Percentiles rank a stretch among this genome's conserved stretches.
phyloP scores from a whole-genome alignment of 352 stramenopile species.

The Phytophthora meadii region DNA sequence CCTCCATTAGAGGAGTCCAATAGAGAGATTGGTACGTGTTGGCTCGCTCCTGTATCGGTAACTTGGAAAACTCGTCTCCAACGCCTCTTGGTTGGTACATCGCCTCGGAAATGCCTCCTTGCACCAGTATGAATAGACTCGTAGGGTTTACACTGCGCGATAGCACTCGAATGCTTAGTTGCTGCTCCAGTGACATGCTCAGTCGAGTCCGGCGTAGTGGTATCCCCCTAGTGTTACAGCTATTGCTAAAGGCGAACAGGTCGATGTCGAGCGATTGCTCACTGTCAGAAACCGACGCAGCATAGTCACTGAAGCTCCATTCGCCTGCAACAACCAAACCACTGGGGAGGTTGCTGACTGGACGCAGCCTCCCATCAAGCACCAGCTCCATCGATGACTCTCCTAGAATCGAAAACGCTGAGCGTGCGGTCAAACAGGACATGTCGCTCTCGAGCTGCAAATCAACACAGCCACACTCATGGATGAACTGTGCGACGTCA shows the following conservation, averaged over 20 bases:
- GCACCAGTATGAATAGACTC: neutral
- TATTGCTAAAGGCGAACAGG: neutral
- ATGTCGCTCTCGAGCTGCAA: slow-evolving; percentile 7
- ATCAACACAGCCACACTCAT: slow-evolving; percentile 21
- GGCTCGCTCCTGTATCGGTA: neutral
- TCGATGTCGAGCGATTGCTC: slow-evolving; percentile 3
- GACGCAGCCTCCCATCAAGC: slow-evolving; percentile 1
- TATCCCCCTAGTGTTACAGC: neutral
- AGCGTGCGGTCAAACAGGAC: slow-evolving; percentile 13
- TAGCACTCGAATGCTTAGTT: neutral
- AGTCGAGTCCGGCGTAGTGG: neutral
- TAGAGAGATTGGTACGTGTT: neutral
- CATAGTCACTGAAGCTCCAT: slow-evolving; percentile 6
- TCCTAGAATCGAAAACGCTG: slow-evolving; percentile 5
- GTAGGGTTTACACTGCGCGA: neutral
- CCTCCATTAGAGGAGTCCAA: neutral
- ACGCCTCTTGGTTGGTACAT: neutral
- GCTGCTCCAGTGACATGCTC: neutral
- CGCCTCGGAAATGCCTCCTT: neutral
- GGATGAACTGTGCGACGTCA: slow-evolving; percentile 2
- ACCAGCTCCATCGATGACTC: slow-evolving; percentile 14
- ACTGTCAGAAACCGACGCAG: neutral
- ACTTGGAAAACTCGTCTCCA: neutral
- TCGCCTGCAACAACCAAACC: neutral
- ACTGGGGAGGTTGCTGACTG: slow-evolving; percentile 5